phyloP scores from a whole-genome alignment of 2,329 filamentous ascomycete species.

The Amauroascus verrucosus region DNA sequence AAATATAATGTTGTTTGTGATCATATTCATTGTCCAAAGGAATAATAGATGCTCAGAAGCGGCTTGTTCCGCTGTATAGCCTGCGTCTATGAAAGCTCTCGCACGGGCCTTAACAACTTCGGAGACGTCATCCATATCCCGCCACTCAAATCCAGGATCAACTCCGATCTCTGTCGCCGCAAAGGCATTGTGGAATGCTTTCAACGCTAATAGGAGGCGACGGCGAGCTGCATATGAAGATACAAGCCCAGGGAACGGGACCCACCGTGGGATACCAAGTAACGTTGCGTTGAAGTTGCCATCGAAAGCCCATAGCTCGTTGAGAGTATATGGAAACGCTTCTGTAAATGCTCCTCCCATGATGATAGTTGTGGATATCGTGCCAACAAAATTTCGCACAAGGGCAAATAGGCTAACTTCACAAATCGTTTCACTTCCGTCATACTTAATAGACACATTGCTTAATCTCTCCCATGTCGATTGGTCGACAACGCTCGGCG shows the following conservation, averaged over 20 bases:
- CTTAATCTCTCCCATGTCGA: conserved; percentile 51
- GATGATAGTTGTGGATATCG: conserved; percentile 38
- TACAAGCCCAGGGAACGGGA: conserved; percentile 43
- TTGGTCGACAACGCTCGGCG: conserved; percentile 50
- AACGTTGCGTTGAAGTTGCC: conserved; percentile 44
- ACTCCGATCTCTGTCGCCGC: conserved; percentile 34
- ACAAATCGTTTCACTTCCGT: conserved; percentile 35
- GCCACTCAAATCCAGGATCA: conserved; percentile 36
- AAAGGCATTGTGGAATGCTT: conserved; percentile 37
- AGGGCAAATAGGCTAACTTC: conserved; percentile 46
- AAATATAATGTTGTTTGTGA: conserved; percentile 44
- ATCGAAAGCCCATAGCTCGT: conserved; percentile 49
- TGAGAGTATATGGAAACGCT: conserved; percentile 44
- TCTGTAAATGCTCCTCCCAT: conserved; percentile 44
- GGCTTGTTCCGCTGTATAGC: conserved; percentile 30
- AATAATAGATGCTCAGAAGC: conserved; percentile 39
- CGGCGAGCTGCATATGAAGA: conserved; percentile 40
- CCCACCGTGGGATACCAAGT: conserved; percentile 46
- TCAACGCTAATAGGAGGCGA: conserved; percentile 33
- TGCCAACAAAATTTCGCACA: conserved; percentile 48
- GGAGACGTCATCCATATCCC: conserved; percentile 42
- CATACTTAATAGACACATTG: conserved; percentile 35
- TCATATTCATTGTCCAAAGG: conserved; percentile 47
- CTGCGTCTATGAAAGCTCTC: conserved; percentile 30
- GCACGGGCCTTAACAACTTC: conserved; percentile 37